Evolutionary conservation across 768 basidiomycete species (phyloP), one percentile per base, ranked within the genome.

Genomic region (Daedaleopsis nitida): DNA sequence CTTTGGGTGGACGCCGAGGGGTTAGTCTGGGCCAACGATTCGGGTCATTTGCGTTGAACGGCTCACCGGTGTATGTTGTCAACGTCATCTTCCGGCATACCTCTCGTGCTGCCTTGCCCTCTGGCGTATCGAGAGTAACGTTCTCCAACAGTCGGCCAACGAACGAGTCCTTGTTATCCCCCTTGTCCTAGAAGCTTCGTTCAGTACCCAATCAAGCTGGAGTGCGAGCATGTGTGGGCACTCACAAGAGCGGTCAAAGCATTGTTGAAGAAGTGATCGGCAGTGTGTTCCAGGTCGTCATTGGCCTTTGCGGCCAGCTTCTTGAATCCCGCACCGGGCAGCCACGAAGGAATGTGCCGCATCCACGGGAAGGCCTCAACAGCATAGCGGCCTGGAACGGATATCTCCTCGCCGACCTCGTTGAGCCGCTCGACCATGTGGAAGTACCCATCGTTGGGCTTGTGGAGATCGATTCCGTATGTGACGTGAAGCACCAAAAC

Each of bases 321-420:
- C 27, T 62, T 59, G 64, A 71, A 71, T 0, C 51, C 44, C 1
- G 69, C 65, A 5, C 67, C 69, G 5, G 69, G 70, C 48, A 71
- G 52, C 70, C 70, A 71, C 37, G 16, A n/a, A 1, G 70, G 70
- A 10, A 69, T 19, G 37, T 68, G 59, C 21, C 60, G 62, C 24
- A 68, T 5, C 23, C 39, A 27, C 13, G 57, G 57, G 14, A 58
- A 43, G 5, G n/a, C 12, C 37, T 58, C 49, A 8, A 52, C 49
- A 11, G 39, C 38, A 10, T 51, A 58, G 11, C 37, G 35, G n/a
- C 57, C 57, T 8, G 50, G 57, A 24, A 42, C 39, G 21, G 34
- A 11, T 11, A 58, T 39, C 14, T 43, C 10, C 49, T 23, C 39
- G 34, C n/a, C 19, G n/a, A 50, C 45, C 10, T 45, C 60, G 42